A percentile compares a stretch with the other conserved stretches of the same genome.
These are phyloP conservation scores for Trichoderma sp. DNA, from an alignment of 2,329 filamentous ascomycete species.

Conservation along the genomic window DNA sequence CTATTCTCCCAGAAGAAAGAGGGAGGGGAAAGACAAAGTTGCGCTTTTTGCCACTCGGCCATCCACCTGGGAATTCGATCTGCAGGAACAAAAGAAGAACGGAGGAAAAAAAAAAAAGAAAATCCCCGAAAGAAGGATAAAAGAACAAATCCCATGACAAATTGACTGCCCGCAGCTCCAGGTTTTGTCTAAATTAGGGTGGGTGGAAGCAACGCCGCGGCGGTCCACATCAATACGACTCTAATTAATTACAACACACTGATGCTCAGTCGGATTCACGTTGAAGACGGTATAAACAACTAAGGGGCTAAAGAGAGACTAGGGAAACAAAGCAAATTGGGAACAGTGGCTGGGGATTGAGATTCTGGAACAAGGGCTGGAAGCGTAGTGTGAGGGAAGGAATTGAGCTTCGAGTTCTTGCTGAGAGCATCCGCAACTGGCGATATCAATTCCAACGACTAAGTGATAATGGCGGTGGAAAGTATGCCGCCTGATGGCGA, in stretches of 20 bases:
- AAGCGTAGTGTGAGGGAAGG: not conserved
- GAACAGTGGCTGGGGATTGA: not conserved
- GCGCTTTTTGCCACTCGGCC: not conserved
- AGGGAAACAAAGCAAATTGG: not conserved
- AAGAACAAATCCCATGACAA: not conserved
- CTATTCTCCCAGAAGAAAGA: not conserved
- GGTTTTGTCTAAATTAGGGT: constrained; percentile 6
- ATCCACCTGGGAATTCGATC: not conserved
- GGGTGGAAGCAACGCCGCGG: not conserved
- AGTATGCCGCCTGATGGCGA: not conserved
- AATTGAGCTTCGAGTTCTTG: not conserved
- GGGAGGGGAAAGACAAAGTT: not conserved
- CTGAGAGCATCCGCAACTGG: not conserved
- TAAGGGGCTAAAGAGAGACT: not conserved
- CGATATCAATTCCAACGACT: not conserved
- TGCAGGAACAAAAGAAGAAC: not conserved
- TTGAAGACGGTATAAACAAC: not conserved
- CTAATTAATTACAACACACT: not conserved
- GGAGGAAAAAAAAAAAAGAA: too few relatives aligned
- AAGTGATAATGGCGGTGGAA: not conserved
- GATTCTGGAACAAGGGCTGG: not conserved
- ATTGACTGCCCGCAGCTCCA: constrained; percentile 1
- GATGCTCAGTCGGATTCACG: not conserved
- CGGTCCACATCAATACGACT: not conserved
- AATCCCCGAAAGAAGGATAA: not conserved